These are phyloP conservation scores for Penicillium paxilli DNA, from an alignment of 495 filamentous ascomycete genomes.

Conservation along the genomic window DNA sequence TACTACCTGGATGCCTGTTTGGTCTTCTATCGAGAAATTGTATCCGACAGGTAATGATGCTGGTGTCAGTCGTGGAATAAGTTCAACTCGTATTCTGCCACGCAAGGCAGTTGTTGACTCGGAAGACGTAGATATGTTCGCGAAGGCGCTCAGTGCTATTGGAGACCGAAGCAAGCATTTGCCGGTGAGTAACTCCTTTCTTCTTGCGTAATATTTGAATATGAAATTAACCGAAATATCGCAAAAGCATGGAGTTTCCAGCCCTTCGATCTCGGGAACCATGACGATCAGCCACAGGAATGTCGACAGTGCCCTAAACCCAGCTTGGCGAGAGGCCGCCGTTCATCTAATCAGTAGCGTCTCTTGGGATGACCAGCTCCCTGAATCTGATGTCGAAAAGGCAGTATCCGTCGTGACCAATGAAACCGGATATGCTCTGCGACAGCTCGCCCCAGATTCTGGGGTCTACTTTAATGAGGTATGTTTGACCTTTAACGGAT, in stretches of 20 bases:
- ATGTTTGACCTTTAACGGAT: neutral
- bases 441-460: conserved; percentile 26
- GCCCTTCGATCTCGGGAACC: conserved; percentile 8
- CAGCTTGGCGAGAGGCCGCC: conserved; percentile 11
- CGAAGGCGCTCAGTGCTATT: too few relatives aligned
- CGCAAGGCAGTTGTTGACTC: neutral
- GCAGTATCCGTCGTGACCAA: conserved; percentile 38
- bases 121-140: neutral
- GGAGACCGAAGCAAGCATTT: too few relatives aligned
- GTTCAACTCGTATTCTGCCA: neutral
- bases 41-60: neutral
- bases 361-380: conserved; percentile 1
- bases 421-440: conserved; percentile 47
- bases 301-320: conserved; percentile 10
- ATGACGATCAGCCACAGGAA: conserved; percentile 8
- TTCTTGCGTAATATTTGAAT: too few relatives aligned
- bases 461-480: conserved; percentile 45
- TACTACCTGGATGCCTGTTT: neutral
- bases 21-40: neutral
- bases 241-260: conserved; percentile 2
- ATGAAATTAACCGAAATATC: neutral
- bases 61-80: neutral
- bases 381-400: conserved; percentile 4
- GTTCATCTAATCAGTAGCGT: conserved; percentile 7
- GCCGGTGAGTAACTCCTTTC: too few relatives aligned